A percentile compares a stretch with the other conserved stretches of the same genome.
phyloP scores from a whole-genome alignment of 2,329 filamentous ascomycete species.

The Colletotrichum sp. region DNA sequence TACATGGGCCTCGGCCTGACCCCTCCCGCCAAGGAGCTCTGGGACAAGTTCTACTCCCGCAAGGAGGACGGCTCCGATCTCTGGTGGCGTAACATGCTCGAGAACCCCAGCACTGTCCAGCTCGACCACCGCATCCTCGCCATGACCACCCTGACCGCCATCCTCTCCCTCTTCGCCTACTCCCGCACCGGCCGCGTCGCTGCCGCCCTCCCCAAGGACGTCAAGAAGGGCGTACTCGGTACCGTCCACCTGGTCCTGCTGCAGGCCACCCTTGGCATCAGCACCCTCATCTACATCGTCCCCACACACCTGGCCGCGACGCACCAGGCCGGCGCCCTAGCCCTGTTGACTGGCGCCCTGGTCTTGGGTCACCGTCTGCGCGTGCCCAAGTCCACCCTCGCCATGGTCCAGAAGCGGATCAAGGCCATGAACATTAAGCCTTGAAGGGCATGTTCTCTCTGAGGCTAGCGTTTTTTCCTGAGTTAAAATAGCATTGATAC shows the following conservation, averaged over 20 bases:
- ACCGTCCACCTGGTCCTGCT: constrained; percentile 82
- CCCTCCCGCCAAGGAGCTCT: constrained; percentile 83
- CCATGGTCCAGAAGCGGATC: constrained; percentile 60
- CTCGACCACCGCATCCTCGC: constrained; percentile 94
- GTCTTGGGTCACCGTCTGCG: constrained; percentile 80
- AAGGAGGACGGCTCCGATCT: constrained; percentile 80
- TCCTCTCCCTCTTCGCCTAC: constrained; percentile 83
- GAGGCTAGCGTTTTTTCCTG: background rate
- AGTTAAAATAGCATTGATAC: background rate
- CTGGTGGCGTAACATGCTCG: constrained; percentile 96
- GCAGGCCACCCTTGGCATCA: constrained; percentile 87
- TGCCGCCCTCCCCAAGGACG: constrained; percentile 65
- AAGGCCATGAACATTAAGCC: constrained; percentile 17
- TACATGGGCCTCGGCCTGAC: constrained; percentile 87
- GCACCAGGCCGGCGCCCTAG: constrained; percentile 90
- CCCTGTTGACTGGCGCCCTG: constrained; percentile 81
- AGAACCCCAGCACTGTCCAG: constrained; percentile 95
- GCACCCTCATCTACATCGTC: constrained; percentile 91
- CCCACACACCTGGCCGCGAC: constrained; percentile 86
- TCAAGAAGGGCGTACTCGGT: constrained; percentile 73
- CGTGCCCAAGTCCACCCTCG: constrained; percentile 70
- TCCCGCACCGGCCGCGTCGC: constrained; percentile 68
- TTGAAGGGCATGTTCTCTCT: background rate
- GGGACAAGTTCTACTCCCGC: constrained; percentile 84
- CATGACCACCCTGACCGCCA: constrained; percentile 82